A percentile compares a stretch with the other conserved stretches of the same genome.
Evolutionary conservation across 306 rosid genomes (phyloP).

Genomic region (Acacia confusa): DNA sequence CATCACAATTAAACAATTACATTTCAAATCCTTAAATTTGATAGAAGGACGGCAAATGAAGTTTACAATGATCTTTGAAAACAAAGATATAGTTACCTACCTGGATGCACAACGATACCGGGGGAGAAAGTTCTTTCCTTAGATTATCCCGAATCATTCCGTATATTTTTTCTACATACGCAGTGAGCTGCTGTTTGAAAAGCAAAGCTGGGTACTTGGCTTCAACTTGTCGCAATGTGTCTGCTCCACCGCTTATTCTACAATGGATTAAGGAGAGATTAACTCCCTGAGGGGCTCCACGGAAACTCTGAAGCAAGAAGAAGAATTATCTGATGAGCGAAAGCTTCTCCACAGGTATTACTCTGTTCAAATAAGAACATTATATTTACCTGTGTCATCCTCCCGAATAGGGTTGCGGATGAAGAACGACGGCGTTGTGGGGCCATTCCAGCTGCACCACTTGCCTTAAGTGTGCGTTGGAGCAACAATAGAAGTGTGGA

Average conservation of each 20-base stretch:
- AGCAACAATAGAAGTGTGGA: constrained; percentile 58
- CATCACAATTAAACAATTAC: constrained; percentile 36
- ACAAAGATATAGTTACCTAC: constrained; percentile 42
- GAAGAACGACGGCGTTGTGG: constrained; percentile 54
- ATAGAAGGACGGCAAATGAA: constrained; percentile 18
- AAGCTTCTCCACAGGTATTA: constrained; percentile 8
- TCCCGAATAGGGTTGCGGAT: constrained; percentile 56
- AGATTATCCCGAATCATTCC: constrained; percentile 94
- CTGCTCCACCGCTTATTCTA: constrained; percentile 60
- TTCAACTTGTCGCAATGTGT: constrained; percentile 89
- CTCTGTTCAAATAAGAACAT: constrained; percentile 32
- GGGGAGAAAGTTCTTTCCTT: constrained; percentile 94
- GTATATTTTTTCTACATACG: constrained; percentile 89
- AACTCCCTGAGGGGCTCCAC: constrained; percentile 54
- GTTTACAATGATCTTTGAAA: not conserved
- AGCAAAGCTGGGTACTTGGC: constrained; percentile 92
- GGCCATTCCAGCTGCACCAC: constrained; percentile 66
- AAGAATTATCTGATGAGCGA: constrained; percentile 26
- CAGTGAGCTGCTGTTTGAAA: constrained; percentile 96
- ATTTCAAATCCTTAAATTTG: constrained; percentile 23
- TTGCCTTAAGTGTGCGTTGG: constrained; percentile 61
- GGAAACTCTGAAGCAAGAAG: constrained; percentile 44
- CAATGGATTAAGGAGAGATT: constrained; percentile 48
- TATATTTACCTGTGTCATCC: constrained; percentile 55
- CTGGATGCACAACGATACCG: constrained; percentile 93